Conservation (phyloP, 495 filamentous ascomycete genomes). For the Eremomyces bilateralis region DNA sequence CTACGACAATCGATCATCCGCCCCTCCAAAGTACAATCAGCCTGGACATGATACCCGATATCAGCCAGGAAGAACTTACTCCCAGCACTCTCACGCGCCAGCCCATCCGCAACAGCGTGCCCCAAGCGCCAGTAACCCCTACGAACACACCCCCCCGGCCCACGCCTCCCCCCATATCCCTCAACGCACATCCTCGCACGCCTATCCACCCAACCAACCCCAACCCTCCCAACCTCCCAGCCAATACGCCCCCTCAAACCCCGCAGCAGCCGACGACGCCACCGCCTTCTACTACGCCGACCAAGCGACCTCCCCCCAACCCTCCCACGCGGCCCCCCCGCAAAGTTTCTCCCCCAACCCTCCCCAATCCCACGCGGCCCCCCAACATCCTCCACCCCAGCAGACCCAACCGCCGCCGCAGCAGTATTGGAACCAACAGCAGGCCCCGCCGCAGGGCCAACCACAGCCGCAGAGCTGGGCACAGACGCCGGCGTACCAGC, state of each 20-base stretch:
- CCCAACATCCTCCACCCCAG: slow-evolving; percentile 11
- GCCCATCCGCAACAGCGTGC: slow-evolving; percentile 6
- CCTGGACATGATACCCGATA: no score
- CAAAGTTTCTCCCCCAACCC: slow-evolving; percentile 14
- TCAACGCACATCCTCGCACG: slow-evolving; percentile 8
- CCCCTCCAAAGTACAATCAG: no score
- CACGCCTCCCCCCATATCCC: slow-evolving; percentile 11
- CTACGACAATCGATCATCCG: slow-evolving; percentile 16
- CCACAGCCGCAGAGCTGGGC: slow-evolving; percentile 12
- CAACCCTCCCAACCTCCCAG: slow-evolving; percentile 2
- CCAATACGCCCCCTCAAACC: slow-evolving; percentile 10
- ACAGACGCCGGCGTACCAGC: slow-evolving; percentile 15
- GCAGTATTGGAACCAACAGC: slow-evolving; percentile 21
- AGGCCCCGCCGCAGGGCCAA: slow-evolving; percentile 20
- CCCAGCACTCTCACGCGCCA: slow-evolving; percentile 9
- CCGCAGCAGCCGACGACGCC: slow-evolving; percentile 12
- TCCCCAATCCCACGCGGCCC: slow-evolving; percentile 8
- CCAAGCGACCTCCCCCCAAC: slow-evolving; percentile 10
- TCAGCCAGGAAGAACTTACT: slow-evolving; percentile 8
- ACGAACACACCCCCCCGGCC: slow-evolving; percentile 10
- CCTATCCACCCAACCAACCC: slow-evolving; percentile 6
- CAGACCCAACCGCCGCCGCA: slow-evolving; percentile 6
- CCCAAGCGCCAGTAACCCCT: slow-evolving; percentile 5
- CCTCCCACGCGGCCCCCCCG: slow-evolving; percentile 8
- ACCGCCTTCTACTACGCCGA: slow-evolving; percentile 8